Base-by-base conservation (phyloP, 306 rosid genomes). In the Glycine latifolia region DNA sequence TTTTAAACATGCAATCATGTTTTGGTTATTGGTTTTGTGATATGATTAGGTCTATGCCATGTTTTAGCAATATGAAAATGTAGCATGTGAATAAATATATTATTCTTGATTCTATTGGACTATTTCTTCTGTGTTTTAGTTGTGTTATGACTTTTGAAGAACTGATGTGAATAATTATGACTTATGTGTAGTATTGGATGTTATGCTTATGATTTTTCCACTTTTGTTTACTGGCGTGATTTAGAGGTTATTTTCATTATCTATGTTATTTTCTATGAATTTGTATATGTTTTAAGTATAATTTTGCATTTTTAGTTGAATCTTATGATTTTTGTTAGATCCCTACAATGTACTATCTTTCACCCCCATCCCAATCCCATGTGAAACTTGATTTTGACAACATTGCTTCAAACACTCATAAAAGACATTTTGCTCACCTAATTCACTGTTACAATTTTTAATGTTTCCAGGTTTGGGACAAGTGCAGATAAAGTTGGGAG, bases 401-500 rank as follows among this genome's bases (percentile, higher is more conserved):
- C 47, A 35, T 62, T 12, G 44, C 9, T 65, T 65, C 49, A 65
- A 35, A 63, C 16, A 13, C 20, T 20, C 20, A 0, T 20, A 20
- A 20, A 20, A 20, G 20, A 20, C 20, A 20, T 20, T 20, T 20
- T 20, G 20, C 20, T 20, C 20, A 20, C 20, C 31, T 77, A 44
- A 65, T 67, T 49, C 69, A 75, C 47, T 71, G 81, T 79, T 55
- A 59, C 66, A 72, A 79, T 71, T 87, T 56, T 75, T 79, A 66
- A 16, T 83, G 69, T 53, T 80, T 71, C 78, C 85, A 95, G 98
- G 99, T 74, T 87, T 95, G 91, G 99, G 99, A 69, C 99, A 95
- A 87, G 98, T 95, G 53, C 98, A 95, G 79, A 86, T 95, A 85
- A 92, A 95, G 89, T 86, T 95, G 94, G 97, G 99, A 73, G 99